These are phyloP conservation scores for Cladosporium sp. DNA, from an alignment of 2,329 filamentous ascomycete species.

Conservation along the genomic window DNA sequence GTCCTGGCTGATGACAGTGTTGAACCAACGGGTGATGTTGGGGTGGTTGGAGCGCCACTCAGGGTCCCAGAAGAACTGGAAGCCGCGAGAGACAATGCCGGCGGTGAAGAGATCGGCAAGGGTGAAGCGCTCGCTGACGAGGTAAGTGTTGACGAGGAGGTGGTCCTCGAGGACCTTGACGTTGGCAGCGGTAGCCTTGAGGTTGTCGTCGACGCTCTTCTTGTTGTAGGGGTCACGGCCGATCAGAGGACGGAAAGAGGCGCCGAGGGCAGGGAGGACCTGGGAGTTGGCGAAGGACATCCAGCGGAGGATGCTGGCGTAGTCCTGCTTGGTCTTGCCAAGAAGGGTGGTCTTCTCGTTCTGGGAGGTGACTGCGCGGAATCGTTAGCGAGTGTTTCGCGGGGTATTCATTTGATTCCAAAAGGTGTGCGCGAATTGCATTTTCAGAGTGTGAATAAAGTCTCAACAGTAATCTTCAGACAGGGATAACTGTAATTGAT, in stretches of 20 bases:
- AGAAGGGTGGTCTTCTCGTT: slow-evolving; percentile 99
- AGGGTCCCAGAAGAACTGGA: slow-evolving; percentile 93
- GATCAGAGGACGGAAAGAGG: slow-evolving; percentile 82
- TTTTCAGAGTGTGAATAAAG: slow-evolving; percentile 74
- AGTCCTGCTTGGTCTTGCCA: slow-evolving; percentile 99
- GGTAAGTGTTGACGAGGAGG: slow-evolving; percentile 89
- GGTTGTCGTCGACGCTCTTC: slow-evolving; percentile 82
- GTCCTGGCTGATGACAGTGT: slow-evolving; percentile 87
- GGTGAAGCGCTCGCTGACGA: slow-evolving; percentile 95
- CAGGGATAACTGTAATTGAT: slow-evolving; percentile 89
- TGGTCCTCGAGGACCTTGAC: slow-evolving; percentile 76
- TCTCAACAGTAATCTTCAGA: slow-evolving; percentile 93
- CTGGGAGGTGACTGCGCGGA: slow-evolving; percentile 80
- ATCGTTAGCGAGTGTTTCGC: slow-evolving; percentile 6
- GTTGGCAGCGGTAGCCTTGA: slow-evolving; percentile 65
- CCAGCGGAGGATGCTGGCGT: slow-evolving; percentile 97
- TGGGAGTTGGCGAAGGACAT: slow-evolving; percentile 95
- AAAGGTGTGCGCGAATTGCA: background rate
- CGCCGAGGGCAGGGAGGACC: slow-evolving; percentile 67
- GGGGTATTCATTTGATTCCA: background rate
- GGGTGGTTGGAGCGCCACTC: slow-evolving; percentile 78
- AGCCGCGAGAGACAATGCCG: slow-evolving; percentile 76
- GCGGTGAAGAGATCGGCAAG: slow-evolving; percentile 88
- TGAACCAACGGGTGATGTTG: slow-evolving; percentile 87
- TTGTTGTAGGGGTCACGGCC: slow-evolving; percentile 91